phyloP scores from a whole-genome alignment of 148 eudicot species.

The Vaccinium vitisidaea region DNA sequence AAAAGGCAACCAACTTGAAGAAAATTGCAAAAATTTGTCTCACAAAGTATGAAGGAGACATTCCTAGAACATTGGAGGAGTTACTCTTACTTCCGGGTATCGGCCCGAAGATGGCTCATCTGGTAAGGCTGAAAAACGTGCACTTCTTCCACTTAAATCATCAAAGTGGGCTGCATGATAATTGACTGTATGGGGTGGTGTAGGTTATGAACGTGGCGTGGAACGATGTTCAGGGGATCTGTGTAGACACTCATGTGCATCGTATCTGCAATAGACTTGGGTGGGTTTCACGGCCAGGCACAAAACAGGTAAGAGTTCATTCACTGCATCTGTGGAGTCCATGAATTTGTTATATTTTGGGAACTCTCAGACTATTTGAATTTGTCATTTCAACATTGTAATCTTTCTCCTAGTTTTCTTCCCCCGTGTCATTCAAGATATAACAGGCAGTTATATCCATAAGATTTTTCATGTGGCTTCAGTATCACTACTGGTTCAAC shows the following conservation, averaged over 20 bases:
- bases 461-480: not conserved
- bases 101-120: slow-evolving; percentile 98
- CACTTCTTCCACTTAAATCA: slow-evolving; percentile 10
- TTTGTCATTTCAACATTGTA: not conserved
- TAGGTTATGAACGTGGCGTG: slow-evolving; percentile 92
- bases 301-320: slow-evolving; percentile 51
- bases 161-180: not conserved
- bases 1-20: slow-evolving; percentile 85
- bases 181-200: slow-evolving; percentile 7
- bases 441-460: not conserved
- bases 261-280: slow-evolving; percentile 93
- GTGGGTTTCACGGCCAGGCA: slow-evolving; percentile 81
- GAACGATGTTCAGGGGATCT: slow-evolving; percentile 95
- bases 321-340: not conserved
- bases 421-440: not conserved
- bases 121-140: slow-evolving; percentile 43
- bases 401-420: not conserved
- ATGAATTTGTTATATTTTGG: not conserved
- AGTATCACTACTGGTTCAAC: not conserved
- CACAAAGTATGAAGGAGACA: slow-evolving; percentile 73
- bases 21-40: slow-evolving; percentile 82
- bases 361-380: not conserved
- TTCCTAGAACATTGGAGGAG: slow-evolving; percentile 74
- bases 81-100: slow-evolving; percentile 88
- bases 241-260: slow-evolving; percentile 99